phyloP scores from a whole-genome alignment of 129 eudicot species.

The Pseudognaphalium luteoalbum region DNA sequence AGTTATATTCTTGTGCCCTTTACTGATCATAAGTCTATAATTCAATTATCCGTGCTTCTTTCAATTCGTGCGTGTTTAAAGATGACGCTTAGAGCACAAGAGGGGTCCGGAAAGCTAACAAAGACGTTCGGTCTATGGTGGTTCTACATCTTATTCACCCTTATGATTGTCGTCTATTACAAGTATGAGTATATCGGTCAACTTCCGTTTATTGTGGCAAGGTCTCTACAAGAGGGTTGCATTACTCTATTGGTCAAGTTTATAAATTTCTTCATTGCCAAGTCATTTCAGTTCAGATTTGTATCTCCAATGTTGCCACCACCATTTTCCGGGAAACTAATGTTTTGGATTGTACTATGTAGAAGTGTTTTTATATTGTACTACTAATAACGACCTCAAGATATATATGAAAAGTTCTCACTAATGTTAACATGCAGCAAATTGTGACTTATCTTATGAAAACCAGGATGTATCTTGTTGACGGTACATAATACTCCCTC shows the following conservation, averaged over 20 bases:
- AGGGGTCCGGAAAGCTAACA: background rate
- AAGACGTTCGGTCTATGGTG: background rate
- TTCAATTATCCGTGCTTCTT: background rate
- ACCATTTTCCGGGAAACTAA: conserved; percentile 7
- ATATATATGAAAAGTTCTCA: background rate
- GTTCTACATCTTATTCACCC: background rate
- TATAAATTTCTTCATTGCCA: conserved; percentile 34
- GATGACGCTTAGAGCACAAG: background rate
- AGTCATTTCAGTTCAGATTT: conserved; percentile 31
- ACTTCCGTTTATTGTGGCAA: background rate
- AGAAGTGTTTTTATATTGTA: conserved; percentile 5
- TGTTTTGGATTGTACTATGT: conserved; percentile 33
- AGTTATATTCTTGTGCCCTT: background rate
- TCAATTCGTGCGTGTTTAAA: background rate
- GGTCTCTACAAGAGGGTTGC: conserved; percentile 14
- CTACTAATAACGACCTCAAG: background rate
- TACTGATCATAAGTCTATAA: background rate
- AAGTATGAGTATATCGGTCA: conserved; percentile 1
- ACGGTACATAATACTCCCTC: too few relatives aligned
- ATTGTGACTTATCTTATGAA: background rate
- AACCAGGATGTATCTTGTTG: too few relatives aligned
- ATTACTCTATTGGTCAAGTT: conserved; percentile 27
- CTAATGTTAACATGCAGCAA: background rate
- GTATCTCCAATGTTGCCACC: conserved; percentile 23
- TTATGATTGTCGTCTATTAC: background rate